phyloP scores from a whole-genome alignment of 2,329 filamentous ascomycete species.

The Penicillium griseofulvum region DNA sequence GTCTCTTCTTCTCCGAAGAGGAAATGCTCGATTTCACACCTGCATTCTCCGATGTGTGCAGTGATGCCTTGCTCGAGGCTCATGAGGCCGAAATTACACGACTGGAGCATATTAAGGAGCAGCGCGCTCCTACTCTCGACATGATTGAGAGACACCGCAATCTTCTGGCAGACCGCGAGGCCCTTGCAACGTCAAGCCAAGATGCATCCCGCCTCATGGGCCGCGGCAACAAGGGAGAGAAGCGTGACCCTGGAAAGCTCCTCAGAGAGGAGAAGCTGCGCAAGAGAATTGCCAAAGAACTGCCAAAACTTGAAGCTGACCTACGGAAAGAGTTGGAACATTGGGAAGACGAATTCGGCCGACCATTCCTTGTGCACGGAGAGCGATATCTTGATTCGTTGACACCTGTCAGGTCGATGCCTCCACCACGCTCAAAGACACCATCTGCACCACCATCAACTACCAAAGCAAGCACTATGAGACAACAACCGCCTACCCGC shows the following conservation, averaged over 20 bases:
- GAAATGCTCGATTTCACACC: constrained; percentile 99
- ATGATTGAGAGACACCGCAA: constrained; percentile 80
- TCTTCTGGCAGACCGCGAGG: constrained; percentile 80
- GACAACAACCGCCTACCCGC: constrained; percentile 32
- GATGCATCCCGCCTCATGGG: constrained; percentile 91
- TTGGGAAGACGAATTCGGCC: constrained; percentile 92
- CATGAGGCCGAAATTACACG: constrained; percentile 88
- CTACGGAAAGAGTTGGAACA: constrained; percentile 74
- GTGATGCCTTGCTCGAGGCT: constrained; percentile 88
- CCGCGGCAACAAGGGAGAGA: constrained; percentile 88
- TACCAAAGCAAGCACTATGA: constrained; percentile 24
- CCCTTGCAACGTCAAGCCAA: constrained; percentile 85
- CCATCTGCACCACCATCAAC: constrained; percentile 37
- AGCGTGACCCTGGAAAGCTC: constrained; percentile 88
- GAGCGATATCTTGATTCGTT: constrained; percentile 85
- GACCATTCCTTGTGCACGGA: constrained; percentile 89
- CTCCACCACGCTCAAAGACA: constrained; percentile 53
- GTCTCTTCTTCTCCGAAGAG: constrained; percentile 90
- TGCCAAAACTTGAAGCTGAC: constrained; percentile 88
- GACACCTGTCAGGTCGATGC: constrained; percentile 66
- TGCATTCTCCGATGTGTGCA: constrained; percentile 95
- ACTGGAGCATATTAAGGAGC: constrained; percentile 77
- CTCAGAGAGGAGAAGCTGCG: constrained; percentile 97
- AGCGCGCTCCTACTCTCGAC: constrained; percentile 78
- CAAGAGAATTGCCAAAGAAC: constrained; percentile 92